phyloP scores from a whole-genome alignment of 257 asterid species.

The Penstemon eatonii region DNA sequence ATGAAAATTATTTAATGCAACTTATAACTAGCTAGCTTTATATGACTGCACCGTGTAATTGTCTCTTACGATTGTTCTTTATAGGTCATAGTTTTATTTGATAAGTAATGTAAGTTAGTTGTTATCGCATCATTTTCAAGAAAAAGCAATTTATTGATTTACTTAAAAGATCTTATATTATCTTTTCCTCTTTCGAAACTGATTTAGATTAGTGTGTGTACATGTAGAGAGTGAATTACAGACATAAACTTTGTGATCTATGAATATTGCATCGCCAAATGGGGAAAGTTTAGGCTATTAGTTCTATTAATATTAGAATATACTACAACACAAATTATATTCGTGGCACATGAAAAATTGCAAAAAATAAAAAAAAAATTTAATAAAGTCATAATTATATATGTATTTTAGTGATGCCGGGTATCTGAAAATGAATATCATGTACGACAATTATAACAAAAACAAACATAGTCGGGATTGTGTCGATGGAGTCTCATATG shows the following conservation, averaged over 20 bases:
- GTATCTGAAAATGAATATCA: too few species aligned
- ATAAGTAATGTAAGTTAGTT: not conserved
- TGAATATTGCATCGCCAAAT: constrained; percentile 18
- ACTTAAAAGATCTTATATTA: not conserved
- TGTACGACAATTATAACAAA: too few species aligned
- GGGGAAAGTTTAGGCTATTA: constrained; percentile 15
- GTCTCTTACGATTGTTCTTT: not conserved
- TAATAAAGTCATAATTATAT: too few species aligned
- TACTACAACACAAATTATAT: too few species aligned
- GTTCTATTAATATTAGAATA: not conserved
- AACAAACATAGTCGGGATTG: too few species aligned
- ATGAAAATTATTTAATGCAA: constrained; percentile 4
- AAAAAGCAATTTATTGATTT: constrained; percentile 11
- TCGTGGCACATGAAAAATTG: too few species aligned
- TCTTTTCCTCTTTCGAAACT: not conserved
- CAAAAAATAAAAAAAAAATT: too few species aligned
- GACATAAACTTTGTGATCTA: constrained; percentile 26
- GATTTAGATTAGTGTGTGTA: not conserved
- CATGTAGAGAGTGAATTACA: not conserved
- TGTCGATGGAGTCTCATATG: too few species aligned
- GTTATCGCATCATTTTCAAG: not conserved
- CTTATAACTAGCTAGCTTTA: constrained; percentile 23
- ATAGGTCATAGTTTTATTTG: not conserved
- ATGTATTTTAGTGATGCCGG: too few species aligned
- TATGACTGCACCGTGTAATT: constrained; percentile 9